These are phyloP conservation scores for Fusarium incarnatum DNA, from an alignment of 2,329 filamentous ascomycete species.

Conservation along the genomic window DNA sequence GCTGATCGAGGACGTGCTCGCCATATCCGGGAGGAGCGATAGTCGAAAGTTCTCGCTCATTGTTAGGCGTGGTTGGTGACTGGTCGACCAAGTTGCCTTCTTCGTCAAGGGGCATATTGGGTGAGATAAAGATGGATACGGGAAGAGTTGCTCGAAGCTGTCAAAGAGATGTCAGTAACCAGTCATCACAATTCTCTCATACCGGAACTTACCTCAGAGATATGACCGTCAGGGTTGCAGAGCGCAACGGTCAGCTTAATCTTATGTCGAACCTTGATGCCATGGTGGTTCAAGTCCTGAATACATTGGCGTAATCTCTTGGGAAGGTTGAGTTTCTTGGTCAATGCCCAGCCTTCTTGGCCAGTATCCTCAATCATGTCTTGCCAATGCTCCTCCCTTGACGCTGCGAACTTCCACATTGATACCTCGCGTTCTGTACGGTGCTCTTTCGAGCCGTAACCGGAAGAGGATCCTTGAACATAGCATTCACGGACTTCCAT, in stretches of 20 bases:
- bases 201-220: slow-evolving; percentile 76
- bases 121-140: slow-evolving; percentile 94
- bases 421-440: slow-evolving; percentile 74
- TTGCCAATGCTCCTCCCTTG: slow-evolving; percentile 72
- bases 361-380: slow-evolving; percentile 76
- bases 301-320: slow-evolving; percentile 85
- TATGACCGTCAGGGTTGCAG: slow-evolving; percentile 93
- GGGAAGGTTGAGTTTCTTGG: slow-evolving; percentile 75
- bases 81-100: slow-evolving; percentile 81
- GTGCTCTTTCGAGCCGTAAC: slow-evolving; percentile 65
- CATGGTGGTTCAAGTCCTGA: slow-evolving; percentile 88
- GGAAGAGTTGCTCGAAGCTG: slow-evolving; percentile 89
- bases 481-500: slow-evolving; percentile 81
- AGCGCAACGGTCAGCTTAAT: slow-evolving; percentile 91
- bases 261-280: slow-evolving; percentile 93
- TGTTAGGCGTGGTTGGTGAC: slow-evolving; percentile 57
- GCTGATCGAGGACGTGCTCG: slow-evolving; percentile 86
- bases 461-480: slow-evolving; percentile 57
- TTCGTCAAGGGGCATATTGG: slow-evolving; percentile 89
- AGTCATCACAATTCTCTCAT: background rate
- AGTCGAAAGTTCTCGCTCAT: slow-evolving; percentile 66
- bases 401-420: slow-evolving; percentile 67
- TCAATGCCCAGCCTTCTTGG: slow-evolving; percentile 73
- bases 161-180: slow-evolving; percentile 15
- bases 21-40: slow-evolving; percentile 94